phyloP scores from a whole-genome alignment of 371 early-diverging fungal species.

The Lichtheimia hyalospora region DNA sequence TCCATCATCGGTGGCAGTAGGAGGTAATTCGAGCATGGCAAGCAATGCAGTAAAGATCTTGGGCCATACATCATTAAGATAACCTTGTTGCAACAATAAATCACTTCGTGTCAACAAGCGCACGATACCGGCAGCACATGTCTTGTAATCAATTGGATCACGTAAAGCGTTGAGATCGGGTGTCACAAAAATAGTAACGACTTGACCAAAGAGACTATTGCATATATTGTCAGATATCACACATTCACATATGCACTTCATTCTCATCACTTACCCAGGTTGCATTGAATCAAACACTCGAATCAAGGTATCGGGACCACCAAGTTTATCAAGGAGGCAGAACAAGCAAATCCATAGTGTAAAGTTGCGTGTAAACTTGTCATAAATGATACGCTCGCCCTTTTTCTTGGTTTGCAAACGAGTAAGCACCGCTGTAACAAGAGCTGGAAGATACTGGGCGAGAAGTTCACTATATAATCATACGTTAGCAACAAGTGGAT shows the following conservation, averaged over 20 bases:
- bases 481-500: background rate
- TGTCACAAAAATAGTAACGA: conserved; percentile 69
- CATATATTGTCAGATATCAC: background rate
- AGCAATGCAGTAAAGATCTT: conserved; percentile 46
- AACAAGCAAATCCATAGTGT: conserved; percentile 75
- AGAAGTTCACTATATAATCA: conserved; percentile 43
- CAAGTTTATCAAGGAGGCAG: conserved; percentile 61
- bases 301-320: conserved; percentile 68
- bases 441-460: conserved; percentile 69
- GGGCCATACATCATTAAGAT: conserved; percentile 57
- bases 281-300: conserved; percentile 79
- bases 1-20: conserved; percentile 52
- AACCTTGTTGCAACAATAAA: conserved; percentile 47
- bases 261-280: conserved; percentile 47
- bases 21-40: conserved; percentile 57
- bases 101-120: conserved; percentile 59
- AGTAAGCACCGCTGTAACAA: conserved; percentile 76
- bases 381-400: conserved; percentile 30
- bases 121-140: conserved; percentile 67
- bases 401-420: conserved; percentile 77
- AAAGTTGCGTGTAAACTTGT: conserved; percentile 74
- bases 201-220: conserved; percentile 67
- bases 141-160: conserved; percentile 72
- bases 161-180: conserved; percentile 67
- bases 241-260: background rate